Evolutionary conservation across 208 protist genomes (phyloP), one percentile per base, ranked within the genome.

Genomic region (Acanthamoeba healyi): DNA sequence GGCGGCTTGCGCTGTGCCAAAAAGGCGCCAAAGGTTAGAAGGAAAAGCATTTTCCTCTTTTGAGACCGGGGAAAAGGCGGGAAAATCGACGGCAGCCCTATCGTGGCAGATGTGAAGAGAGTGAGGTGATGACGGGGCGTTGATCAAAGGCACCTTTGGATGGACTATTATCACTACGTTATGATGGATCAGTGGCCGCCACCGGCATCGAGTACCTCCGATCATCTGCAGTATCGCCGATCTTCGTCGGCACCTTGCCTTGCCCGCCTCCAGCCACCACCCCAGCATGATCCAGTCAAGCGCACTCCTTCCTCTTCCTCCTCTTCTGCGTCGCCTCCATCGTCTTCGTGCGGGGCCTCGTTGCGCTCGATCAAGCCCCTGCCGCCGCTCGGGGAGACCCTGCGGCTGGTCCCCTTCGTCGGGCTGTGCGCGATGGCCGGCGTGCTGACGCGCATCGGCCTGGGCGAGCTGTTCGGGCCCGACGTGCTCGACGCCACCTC

Each of bases 391-490:
- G 54, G 58, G 7, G 86, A 92, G 56, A 74, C 32, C 22, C 4
- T 92, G 63, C 54, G 58, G 3, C 9, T 92, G 9, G 10, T 92
- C 17, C 86, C 86, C n/a, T 92, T 92, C n/a, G 1, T 92, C 2
- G 15, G 86, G 17, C 15, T 92, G 22, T 92, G 49, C 86, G 49
- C 86, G 40, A 77, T 92, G 54, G 58, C 36, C 24, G 86, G 86
- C 12, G 86, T 74, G 26, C 86, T 92, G 7, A 92, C 86, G n/a
- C 34, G 86, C 24, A 51, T 92, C 22, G 86, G 86, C 10, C 86
- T 92, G 34, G 44, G 38, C 34, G 86, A 92, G 26, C 86, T 92
- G 32, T 92, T 92, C 67, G 86, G 86, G 2, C 49, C 82, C 17
- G 10, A 0, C 19, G 86, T 92, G 17, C 86, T 92, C 29, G 56